Evolutionary conservation across 78 protist genomes (phyloP).

Genomic region (Dictyostelium discoideum): DNA sequence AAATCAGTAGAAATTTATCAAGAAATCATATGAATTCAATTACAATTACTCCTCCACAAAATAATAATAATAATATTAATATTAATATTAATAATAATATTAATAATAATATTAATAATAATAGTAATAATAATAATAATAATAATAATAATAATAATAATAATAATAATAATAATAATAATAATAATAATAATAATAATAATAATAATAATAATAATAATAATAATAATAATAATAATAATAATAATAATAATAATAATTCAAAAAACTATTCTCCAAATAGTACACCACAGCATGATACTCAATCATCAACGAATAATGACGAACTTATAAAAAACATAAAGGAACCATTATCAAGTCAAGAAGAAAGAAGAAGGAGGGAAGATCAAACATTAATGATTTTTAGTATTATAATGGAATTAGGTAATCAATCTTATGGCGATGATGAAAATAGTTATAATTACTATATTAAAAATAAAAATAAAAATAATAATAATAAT

Average conservation of each 20-base stretch:
- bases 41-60: background rate
- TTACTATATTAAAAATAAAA: no score
- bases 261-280: background rate
- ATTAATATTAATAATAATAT: background rate
- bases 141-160: background rate
- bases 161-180: background rate
- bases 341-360: background rate
- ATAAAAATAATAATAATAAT: no score
- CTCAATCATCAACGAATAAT: background rate
- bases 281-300: background rate
- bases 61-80: background rate
- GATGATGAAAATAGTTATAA: no score
- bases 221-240: background rate
- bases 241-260: background rate
- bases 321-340: background rate
- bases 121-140: background rate
- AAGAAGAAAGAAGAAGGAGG: no score
- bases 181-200: no score
- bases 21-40: conserved; percentile 6
- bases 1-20: background rate
- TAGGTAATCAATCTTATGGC: no score
- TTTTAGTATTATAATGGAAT: no score
- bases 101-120: background rate
- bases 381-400: no score
- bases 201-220: background rate